Conservation (phyloP, 176 grass and related monocot genomes). For the Zizania latifolia region DNA sequence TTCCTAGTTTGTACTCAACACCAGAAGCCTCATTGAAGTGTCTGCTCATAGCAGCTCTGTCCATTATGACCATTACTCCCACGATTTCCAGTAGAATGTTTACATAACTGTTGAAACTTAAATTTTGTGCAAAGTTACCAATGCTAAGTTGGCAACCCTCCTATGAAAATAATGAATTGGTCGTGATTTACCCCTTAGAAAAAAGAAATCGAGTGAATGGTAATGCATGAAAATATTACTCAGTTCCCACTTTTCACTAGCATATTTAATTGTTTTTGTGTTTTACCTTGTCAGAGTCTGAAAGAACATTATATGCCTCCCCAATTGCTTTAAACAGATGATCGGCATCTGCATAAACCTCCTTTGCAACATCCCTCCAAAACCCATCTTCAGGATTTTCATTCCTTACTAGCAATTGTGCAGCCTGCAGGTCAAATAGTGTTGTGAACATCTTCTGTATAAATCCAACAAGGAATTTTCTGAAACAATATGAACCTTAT, state of each 20-base stretch:
- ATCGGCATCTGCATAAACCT: slow-evolving; percentile 83
- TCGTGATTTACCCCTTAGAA: background rate
- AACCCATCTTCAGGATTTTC: slow-evolving; percentile 72
- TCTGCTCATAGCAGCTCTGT: background rate
- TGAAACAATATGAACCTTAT: slow-evolving; percentile 50
- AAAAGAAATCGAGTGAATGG: background rate
- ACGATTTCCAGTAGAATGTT: slow-evolving; percentile 9
- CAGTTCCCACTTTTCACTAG: background rate
- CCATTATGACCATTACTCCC: background rate
- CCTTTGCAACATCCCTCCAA: slow-evolving; percentile 76
- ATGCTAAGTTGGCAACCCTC: background rate
- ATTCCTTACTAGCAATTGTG: slow-evolving; percentile 70
- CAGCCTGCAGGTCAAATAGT: slow-evolving; percentile 42
- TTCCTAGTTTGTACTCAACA: slow-evolving; percentile 13
- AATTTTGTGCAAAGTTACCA: background rate
- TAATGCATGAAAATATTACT: slow-evolving; percentile 21
- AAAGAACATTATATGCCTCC: slow-evolving; percentile 95
- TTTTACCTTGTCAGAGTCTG: slow-evolving; percentile 74
- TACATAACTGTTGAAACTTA: background rate
- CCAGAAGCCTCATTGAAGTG: background rate
- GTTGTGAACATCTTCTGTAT: slow-evolving; percentile 16
- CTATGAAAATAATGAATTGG: background rate
- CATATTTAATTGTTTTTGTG: background rate
- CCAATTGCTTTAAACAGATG: slow-evolving; percentile 91
- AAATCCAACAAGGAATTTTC: slow-evolving; percentile 9